Conservation (phyloP, 345 rosid genomes). For the Cardamine chenopodiifolia region DNA sequence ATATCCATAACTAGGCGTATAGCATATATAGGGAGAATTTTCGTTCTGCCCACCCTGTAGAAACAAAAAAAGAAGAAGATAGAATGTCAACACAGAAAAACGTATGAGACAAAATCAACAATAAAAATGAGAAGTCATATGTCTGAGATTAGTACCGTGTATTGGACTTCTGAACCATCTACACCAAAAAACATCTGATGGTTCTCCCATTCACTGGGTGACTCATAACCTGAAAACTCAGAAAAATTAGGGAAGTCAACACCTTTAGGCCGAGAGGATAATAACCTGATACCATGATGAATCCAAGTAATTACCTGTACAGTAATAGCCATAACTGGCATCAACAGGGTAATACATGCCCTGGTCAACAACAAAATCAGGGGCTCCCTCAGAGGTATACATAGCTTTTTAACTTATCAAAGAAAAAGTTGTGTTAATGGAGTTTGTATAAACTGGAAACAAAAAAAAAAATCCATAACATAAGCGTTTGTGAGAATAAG, state of each 20-base stretch:
- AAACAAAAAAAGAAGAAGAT: conserved; percentile 1
- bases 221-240: conserved; percentile 64
- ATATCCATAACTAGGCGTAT: conserved; percentile 79
- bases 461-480: not conserved
- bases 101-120: not conserved
- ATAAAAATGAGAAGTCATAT: not conserved
- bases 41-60: conserved; percentile 83
- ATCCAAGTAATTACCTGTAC: conserved; percentile 67
- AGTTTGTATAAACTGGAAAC: conserved; percentile 53
- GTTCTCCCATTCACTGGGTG: conserved; percentile 96
- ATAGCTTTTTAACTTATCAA: conserved; percentile 61
- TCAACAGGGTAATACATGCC: conserved; percentile 77
- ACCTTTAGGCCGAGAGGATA: conserved; percentile 16
- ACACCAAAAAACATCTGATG: conserved; percentile 71
- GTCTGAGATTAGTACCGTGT: conserved; percentile 50
- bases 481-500: conserved; percentile 10
- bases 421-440: conserved; percentile 43
- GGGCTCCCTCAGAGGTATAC: conserved; percentile 74
- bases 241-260: conserved; percentile 6
- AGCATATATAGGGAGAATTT: conserved; percentile 77
- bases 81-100: not conserved
- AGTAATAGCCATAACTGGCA: conserved; percentile 78
- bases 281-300: not conserved
- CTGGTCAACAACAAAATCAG: conserved; percentile 73
- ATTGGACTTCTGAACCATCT: conserved; percentile 84